A percentile compares a stretch with the other conserved stretches of the same genome.
These are phyloP conservation scores for Takashimella koratensis DNA, from an alignment of 1,284 basidiomycete genomes.

Conservation along the genomic window DNA sequence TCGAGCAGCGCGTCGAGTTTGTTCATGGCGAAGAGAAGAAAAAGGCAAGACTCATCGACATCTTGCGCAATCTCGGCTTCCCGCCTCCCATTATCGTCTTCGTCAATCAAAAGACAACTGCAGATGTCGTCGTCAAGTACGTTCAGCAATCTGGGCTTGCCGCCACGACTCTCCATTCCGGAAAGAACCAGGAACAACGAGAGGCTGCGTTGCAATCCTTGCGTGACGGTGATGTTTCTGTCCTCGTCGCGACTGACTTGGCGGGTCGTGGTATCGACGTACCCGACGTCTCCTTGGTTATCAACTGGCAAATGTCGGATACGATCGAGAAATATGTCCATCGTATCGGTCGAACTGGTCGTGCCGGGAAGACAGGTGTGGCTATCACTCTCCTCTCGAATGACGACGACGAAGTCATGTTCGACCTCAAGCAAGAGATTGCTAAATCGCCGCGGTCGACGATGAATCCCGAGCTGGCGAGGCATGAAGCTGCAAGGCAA, in stretches of 20 bases:
- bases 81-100: slow-evolving; percentile 95
- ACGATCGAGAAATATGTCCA: slow-evolving; percentile 91
- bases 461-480: slow-evolving; percentile 76
- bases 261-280: slow-evolving; percentile 99
- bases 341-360: slow-evolving; percentile 95
- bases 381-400: slow-evolving; percentile 95
- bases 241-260: slow-evolving; percentile 93
- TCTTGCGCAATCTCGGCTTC: slow-evolving; percentile 78
- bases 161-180: slow-evolving; percentile 87
- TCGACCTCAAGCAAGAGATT: slow-evolving; percentile 64
- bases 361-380: slow-evolving; percentile 89
- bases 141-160: slow-evolving; percentile 77
- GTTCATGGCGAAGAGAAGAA: slow-evolving; percentile 89
- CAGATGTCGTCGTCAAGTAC: slow-evolving; percentile 92
- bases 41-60: slow-evolving; percentile 75
- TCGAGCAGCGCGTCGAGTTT: slow-evolving; percentile 95
- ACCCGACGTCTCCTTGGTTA: slow-evolving; percentile 84
- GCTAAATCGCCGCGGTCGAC: slow-evolving; percentile 89
- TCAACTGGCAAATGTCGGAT: slow-evolving; percentile 96
- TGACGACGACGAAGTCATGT: slow-evolving; percentile 96
- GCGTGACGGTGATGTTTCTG: slow-evolving; percentile 74
- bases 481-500: slow-evolving; percentile 84
- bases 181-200: slow-evolving; percentile 94
- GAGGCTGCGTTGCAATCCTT: slow-evolving; percentile 85
- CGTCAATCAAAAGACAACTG: slow-evolving; percentile 98